These are phyloP conservation scores for Amphichorda felina DNA, from an alignment of 2,329 filamentous ascomycete genomes.

Conservation along the genomic window DNA sequence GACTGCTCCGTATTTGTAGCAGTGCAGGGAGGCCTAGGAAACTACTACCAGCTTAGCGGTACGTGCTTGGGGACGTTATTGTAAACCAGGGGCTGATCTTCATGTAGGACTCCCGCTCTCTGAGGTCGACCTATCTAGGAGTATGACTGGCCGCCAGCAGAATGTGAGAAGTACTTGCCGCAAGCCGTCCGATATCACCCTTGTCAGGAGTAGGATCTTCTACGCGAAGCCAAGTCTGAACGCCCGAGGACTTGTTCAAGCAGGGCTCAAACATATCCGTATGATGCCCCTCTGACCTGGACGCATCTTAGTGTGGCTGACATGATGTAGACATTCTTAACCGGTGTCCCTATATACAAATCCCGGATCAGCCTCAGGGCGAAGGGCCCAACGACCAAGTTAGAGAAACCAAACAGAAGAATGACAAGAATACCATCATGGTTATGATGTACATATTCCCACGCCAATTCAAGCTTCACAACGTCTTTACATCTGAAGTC, in stretches of 20 bases:
- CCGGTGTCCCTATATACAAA: conserved; percentile 33
- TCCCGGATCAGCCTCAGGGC: background rate
- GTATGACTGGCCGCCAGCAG: background rate
- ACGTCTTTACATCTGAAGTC: conserved; percentile 70
- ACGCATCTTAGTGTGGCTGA: conserved; percentile 5
- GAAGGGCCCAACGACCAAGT: background rate
- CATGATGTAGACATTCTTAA: conserved; percentile 62
- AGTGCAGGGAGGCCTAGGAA: conserved; percentile 46
- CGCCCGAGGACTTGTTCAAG: conserved; percentile 51
- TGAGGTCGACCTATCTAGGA: conserved; percentile 21
- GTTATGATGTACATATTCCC: conserved; percentile 92
- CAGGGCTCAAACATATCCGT: conserved; percentile 77
- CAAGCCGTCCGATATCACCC: conserved; percentile 48
- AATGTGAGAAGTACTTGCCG: conserved; percentile 4
- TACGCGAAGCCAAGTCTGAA: conserved; percentile 69
- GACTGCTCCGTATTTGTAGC: conserved; percentile 66
- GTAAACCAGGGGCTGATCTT: conserved; percentile 3
- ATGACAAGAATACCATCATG: conserved; percentile 45
- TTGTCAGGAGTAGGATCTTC: conserved; percentile 76
- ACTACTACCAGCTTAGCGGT: conserved; percentile 74
- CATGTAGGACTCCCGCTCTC: conserved; percentile 35
- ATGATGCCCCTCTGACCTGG: conserved; percentile 59
- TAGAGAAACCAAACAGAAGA: conserved; percentile 2
- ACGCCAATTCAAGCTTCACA: conserved; percentile 78
- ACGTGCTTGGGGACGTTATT: conserved; percentile 11